These are phyloP conservation scores for Striga asiatica DNA, from an alignment of 257 asterid species.

Conservation along the genomic window DNA sequence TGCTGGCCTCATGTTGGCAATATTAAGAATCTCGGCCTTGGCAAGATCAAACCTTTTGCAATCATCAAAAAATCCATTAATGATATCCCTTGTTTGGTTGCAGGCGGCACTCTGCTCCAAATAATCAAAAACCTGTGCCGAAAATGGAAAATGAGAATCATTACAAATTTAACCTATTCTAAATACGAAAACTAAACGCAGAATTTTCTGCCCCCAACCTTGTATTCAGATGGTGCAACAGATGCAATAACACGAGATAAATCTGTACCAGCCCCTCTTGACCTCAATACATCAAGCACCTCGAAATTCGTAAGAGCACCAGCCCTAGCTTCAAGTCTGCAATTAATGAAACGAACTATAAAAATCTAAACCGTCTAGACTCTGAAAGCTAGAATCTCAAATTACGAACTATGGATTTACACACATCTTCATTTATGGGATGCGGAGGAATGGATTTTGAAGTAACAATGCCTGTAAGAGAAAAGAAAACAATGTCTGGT, in stretches of 20 bases:
- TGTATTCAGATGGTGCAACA: constrained; percentile 57
- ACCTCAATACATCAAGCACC: constrained; percentile 63
- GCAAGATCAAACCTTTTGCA: constrained; percentile 45
- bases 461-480: no score
- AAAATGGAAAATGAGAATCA: background rate
- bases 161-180: background rate
- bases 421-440: constrained; percentile 28
- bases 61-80: constrained; percentile 32
- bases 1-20: constrained; percentile 58
- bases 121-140: constrained; percentile 62
- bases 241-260: constrained; percentile 53
- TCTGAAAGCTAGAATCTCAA: background rate
- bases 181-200: no score
- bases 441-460: no score
- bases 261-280: constrained; percentile 80
- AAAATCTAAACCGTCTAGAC: background rate
- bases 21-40: constrained; percentile 66
- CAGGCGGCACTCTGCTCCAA: constrained; percentile 54
- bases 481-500: no score
- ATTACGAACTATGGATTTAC: constrained; percentile 4
- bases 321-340: constrained; percentile 44
- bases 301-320: constrained; percentile 76
- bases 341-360: background rate
- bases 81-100: constrained; percentile 47
- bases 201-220: no score